Base-by-base conservation (phyloP, 139 green algal species). In the Tetraselmis chui region DNA sequence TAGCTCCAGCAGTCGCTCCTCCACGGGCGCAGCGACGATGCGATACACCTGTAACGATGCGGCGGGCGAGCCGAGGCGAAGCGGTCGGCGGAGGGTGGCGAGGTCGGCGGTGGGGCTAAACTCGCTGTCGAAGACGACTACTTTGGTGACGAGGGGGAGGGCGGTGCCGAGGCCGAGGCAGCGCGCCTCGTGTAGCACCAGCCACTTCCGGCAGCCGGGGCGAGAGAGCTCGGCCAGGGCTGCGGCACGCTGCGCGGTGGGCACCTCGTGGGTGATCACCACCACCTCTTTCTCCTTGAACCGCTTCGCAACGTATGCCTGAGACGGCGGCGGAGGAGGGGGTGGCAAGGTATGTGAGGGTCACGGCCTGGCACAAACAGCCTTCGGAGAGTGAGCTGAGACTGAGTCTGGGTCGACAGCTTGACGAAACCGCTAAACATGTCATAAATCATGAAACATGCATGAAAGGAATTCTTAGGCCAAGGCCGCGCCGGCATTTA, bases 71-170 rank as follows among this genome's bases (percentile, higher is more conserved):
- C 89, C 91, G 26, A 94, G 29, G 0, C 83, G 77, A 67, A 79
- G 59, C 22, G 88, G 89, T 27, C 90, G 87, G n/a, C 83, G 82
- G 80, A 97, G 81, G 1, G 89, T 32, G 27, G 59, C 27, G 27
- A 93, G 45, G 81, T 96, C 93, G 29, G 89, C 83, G 2, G 82
- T 79, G 0, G 91, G 89, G 75, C 94, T 91, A 91, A 93, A 95
- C 79, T 96, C 93, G 1, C 82, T 89, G 83, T 97, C 93, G 79
- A 90, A 89, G 0, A 96, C 58, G 1, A 97, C 81, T 1, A 87
- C 92, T 0, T 79, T 75, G 30, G 84, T 81, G 0, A 94, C 80
- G 30, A 24, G 26, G 0, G 92, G 88, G 74, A 97, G 86, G 81
- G 93, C 80, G 18, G 89, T 95, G 76, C 92, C 94, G 58, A 96